Evolutionary conservation across 2,329 filamentous ascomycete genomes (phyloP), one percentile per base, ranked within the genome.

Genomic region (Aureobasidium lini): DNA sequence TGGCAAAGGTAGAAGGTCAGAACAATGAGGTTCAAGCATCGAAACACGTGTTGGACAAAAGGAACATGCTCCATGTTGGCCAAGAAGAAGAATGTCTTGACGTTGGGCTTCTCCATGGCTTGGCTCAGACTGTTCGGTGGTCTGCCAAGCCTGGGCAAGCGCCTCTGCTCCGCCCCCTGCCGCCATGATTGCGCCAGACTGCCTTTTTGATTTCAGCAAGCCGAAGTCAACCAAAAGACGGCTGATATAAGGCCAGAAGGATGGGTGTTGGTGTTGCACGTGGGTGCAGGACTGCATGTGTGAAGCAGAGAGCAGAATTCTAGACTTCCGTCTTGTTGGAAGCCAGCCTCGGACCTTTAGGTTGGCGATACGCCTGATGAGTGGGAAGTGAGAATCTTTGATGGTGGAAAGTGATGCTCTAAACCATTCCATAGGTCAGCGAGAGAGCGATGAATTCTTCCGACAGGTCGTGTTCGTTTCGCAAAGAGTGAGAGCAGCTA

Each of bases 21-120:
- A 32, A 53, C 49, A 53, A 53, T 53, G 49, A 53, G 49, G 49
- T 53, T 42, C 49, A 32, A 53, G 49, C n/a, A 53, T 53, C 28
- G 11, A 32, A 53, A 53, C 49, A 53, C 49, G 49, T 53, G 49
- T 42, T 42, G 49, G 8, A 6, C 49, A 32, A n/a, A 42, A 53
- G 49, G 37, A 32, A 53, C 49, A 13, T 7, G 6, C 23, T 32
- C 6, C 16, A 40, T 29, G 49, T 32, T 39, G 37, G 49, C 49
- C 49, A 53, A 53, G 49, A 4, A 18, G 32, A 2, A 9, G 49
- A 32, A 4, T 32, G 36, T 53, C 49, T 53, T 53, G 49, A 42
- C 49, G 23, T 13, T 23, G 37, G 48, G 13, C 47, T 49, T 16
- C 15, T 32, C 49, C 32, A 18, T 6, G 15, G n/a, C 49, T 53